Evolutionary conservation across 345 rosid species (phyloP).

Genomic region (Corchorus capsularis): DNA sequence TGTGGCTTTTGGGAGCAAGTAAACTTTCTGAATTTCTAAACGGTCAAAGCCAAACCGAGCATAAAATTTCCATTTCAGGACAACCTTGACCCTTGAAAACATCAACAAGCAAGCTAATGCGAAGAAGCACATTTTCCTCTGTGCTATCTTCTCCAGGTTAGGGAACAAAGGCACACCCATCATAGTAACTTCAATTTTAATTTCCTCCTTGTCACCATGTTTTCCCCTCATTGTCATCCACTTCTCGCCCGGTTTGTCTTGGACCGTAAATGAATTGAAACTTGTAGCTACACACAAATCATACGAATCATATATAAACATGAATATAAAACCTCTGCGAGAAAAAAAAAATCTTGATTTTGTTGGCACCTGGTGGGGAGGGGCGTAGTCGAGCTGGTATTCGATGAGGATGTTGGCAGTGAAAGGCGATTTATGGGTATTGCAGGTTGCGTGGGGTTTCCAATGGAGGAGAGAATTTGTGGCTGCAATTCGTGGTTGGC

Average conservation of each 20-base stretch:
- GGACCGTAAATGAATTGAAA: slow-evolving; percentile 55
- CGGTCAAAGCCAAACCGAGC: slow-evolving; percentile 59
- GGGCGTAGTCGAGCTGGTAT: slow-evolving; percentile 58
- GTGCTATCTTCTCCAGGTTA: slow-evolving; percentile 50
- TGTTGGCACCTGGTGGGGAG: slow-evolving; percentile 34
- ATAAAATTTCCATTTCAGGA: slow-evolving; percentile 46
- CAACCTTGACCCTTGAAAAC: slow-evolving; percentile 46
- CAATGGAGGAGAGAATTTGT: not conserved
- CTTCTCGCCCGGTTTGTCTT: slow-evolving; percentile 58
- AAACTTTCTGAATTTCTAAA: slow-evolving; percentile 59
- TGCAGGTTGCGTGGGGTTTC: slow-evolving; percentile 2
- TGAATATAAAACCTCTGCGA: not conserved
- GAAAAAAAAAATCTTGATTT: not conserved
- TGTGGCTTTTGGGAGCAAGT: no score
- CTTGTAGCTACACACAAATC: slow-evolving; percentile 50
- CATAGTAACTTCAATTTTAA: slow-evolving; percentile 67
- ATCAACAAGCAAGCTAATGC: slow-evolving; percentile 58
- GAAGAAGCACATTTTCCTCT: slow-evolving; percentile 50
- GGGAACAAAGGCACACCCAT: slow-evolving; percentile 49
- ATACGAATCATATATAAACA: not conserved
- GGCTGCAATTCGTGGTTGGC: not conserved
- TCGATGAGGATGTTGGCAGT: slow-evolving; percentile 65
- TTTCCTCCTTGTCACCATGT: slow-evolving; percentile 43
- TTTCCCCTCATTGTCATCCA: slow-evolving; percentile 56
- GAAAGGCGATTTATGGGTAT: slow-evolving; percentile 48